phyloP scores from a whole-genome alignment of 352 stramenopile species.

The Detonula confervacea region DNA sequence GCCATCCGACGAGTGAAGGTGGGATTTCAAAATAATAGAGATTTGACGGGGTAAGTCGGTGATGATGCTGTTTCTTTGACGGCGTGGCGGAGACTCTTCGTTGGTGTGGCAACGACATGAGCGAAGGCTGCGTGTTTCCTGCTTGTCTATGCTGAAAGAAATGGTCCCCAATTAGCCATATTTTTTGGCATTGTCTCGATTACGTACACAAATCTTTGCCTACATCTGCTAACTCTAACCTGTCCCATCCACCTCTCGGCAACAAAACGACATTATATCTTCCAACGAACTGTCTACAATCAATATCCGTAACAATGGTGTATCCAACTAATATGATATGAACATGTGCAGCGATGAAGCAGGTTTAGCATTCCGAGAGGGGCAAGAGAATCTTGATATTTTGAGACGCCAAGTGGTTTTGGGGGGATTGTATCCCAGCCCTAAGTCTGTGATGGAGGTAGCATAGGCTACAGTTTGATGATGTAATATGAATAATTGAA shows the following conservation, averaged over 20 bases:
- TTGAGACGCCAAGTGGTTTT: slow-evolving; percentile 72
- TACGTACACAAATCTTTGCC: too few relatives aligned
- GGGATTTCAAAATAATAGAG: slow-evolving; percentile 73
- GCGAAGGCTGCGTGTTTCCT: too few relatives aligned
- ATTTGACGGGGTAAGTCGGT: slow-evolving; percentile 68
- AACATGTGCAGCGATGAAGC: slow-evolving; percentile 51
- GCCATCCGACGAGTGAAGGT: slow-evolving; percentile 66
- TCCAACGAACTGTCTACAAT: background rate
- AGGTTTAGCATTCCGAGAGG: slow-evolving; percentile 58
- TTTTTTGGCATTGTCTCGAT: too few relatives aligned
- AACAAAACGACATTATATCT: too few relatives aligned
- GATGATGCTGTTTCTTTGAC: slow-evolving; percentile 12
- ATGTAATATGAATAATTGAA: too few relatives aligned
- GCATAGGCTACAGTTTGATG: too few relatives aligned
- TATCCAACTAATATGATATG: too few relatives aligned
- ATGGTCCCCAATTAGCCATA: too few relatives aligned
- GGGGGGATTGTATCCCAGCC: slow-evolving; percentile 75
- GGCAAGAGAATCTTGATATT: slow-evolving; percentile 67
- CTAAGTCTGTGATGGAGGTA: slow-evolving; percentile 82
- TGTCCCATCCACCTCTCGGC: too few relatives aligned
- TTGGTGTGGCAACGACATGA: background rate
- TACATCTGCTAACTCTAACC: too few relatives aligned
- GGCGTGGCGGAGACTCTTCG: too few relatives aligned
- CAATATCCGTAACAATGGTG: background rate
- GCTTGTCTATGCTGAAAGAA: too few relatives aligned